Evolutionary conservation across 768 basidiomycete species (phyloP), one percentile per base, ranked within the genome.

Genomic region (Epithele typhae): DNA sequence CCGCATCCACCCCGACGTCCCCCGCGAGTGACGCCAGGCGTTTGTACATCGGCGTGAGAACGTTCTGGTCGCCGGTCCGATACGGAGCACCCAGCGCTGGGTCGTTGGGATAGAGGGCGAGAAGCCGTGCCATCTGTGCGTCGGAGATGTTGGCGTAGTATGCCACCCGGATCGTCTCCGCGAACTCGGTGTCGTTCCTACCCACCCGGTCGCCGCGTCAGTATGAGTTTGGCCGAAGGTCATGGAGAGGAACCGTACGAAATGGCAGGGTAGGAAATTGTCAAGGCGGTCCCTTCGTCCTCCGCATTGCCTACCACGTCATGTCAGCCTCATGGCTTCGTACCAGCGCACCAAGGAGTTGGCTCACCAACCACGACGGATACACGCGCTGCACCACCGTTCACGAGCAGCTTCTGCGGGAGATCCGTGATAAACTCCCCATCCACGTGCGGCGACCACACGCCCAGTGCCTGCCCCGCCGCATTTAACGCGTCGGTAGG

Each of bases 231-330:
- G n/a, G n/a, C n/a, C n/a, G 25, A 17, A 3, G 11, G 2, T 30
- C 7, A 14, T 30, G 27, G 27, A 19, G 33, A 34, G 17, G 4
- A 17, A 5, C 25, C 59, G 1, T 51, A 66, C 66, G 62, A 53
- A 18, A 67, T 52, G 40, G 66, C 64, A 9, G 27, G 30, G 2
- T 25, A 52, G 3, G 53, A 36, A 6, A 66, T 12, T 0, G 65
- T 50, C 53, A 68, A 67, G 3, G 65, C 32, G 1, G 79, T 78
- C 7, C 79, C 81, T 57, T 83, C 81, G 43, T 82, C 81, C 39
- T 82, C 78, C 49, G 50, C 37, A 19, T 49, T 32, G 2, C 24
- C 30, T 40, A 18, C 5, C 12, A 23, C 5, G 42, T 33, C 21
- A 18, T 14, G 14, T 2, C n/a, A n/a, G n/a, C n/a, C n/a, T n/a